A percentile compares a stretch with the other conserved stretches of the same genome.
These are phyloP conservation scores for Halenospora varia DNA, from an alignment of 495 filamentous ascomycete species.

Conservation along the genomic window DNA sequence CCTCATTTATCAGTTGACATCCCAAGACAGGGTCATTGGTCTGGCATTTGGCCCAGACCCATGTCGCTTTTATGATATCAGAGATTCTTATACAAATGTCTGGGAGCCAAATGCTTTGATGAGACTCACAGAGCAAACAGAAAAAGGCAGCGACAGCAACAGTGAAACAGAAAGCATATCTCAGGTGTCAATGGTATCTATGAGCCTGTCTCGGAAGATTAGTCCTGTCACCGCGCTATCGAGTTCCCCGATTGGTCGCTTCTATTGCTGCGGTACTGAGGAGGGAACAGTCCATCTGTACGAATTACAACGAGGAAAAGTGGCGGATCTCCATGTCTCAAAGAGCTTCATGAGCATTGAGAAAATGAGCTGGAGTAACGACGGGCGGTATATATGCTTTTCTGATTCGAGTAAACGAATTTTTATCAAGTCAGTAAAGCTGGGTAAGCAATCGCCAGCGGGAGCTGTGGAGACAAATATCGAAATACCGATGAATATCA, in stretches of 20 bases:
- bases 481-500: too few species aligned
- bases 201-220: background rate
- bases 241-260: slow-evolving; percentile 3
- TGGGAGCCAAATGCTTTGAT: slow-evolving; percentile 28
- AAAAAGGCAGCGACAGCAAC: background rate
- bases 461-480: too few species aligned
- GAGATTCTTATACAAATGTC: slow-evolving; percentile 20
- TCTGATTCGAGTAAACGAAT: too few species aligned
- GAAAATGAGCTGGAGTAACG: too few species aligned
- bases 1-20: slow-evolving; percentile 14
- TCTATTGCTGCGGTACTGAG: slow-evolving; percentile 21
- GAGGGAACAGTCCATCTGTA: slow-evolving; percentile 15
- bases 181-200: background rate
- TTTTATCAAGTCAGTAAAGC: too few species aligned
- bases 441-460: too few species aligned
- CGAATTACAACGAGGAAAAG: slow-evolving; percentile 2
- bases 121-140: slow-evolving; percentile 8
- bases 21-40: slow-evolving; percentile 10
- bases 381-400: too few species aligned
- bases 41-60: slow-evolving; percentile 23
- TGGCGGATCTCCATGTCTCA: background rate
- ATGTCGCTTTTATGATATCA: slow-evolving; percentile 25
- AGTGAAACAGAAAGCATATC: background rate
- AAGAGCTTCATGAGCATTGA: background rate
- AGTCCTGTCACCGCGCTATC: background rate